phyloP scores from a whole-genome alignment of 129 eudicot species.

The Lactuca sativa region DNA sequence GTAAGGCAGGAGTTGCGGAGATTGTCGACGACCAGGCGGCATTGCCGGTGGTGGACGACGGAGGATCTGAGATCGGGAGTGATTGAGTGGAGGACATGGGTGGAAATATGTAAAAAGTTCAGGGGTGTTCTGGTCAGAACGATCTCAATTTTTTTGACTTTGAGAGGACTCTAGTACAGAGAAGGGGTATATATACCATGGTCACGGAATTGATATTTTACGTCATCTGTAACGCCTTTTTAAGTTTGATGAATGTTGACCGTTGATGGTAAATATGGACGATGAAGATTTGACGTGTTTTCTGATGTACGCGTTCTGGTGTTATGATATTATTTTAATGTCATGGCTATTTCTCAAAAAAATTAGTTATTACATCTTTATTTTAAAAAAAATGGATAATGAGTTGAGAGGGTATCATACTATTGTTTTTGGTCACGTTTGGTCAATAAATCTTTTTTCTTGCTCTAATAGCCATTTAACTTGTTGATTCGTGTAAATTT shows the following conservation, averaged over 20 bases:
- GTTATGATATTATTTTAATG: background rate
- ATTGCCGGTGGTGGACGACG: conserved; percentile 21
- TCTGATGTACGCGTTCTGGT: conserved; percentile 17
- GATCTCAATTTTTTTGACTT: conserved; percentile 22
- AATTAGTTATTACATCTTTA: too few species aligned
- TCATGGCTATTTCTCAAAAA: background rate
- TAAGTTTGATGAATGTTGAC: background rate
- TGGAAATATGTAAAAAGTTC: background rate
- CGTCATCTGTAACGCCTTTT: conserved; percentile 24
- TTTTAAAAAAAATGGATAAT: background rate
- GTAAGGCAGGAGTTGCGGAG: conserved; percentile 52
- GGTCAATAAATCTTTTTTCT: too few species aligned
- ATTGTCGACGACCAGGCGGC: conserved; percentile 33
- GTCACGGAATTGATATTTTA: conserved; percentile 10
- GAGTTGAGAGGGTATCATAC: too few species aligned
- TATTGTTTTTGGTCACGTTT: too few species aligned
- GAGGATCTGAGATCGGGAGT: conserved; percentile 38
- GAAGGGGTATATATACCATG: conserved; percentile 21
- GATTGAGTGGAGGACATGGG: conserved; percentile 24
- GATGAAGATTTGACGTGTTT: conserved; percentile 18
- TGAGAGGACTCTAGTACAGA: background rate
- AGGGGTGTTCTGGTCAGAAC: conserved; percentile 26
- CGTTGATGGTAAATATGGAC: conserved; percentile 24
- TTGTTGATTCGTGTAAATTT: too few species aligned
- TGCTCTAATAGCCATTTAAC: too few species aligned